phyloP scores from a whole-genome alignment of 495 filamentous ascomycete species.

The Lentithecium fluviatile region DNA sequence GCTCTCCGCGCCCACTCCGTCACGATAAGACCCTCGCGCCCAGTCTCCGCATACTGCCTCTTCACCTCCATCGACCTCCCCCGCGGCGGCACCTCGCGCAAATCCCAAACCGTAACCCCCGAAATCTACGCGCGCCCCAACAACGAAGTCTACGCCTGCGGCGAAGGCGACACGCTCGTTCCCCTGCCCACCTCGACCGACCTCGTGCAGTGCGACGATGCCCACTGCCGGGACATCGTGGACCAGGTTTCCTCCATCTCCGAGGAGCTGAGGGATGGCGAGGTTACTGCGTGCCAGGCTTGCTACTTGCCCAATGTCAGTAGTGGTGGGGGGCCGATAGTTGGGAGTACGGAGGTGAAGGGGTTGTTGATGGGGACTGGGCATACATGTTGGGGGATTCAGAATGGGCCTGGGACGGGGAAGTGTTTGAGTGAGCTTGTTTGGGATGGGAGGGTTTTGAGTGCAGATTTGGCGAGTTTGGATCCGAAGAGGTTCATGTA shows the following conservation, averaged over 20 bases:
- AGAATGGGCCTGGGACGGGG: slow-evolving; percentile 90
- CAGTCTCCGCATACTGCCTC: slow-evolving; percentile 81
- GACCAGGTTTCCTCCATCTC: slow-evolving; percentile 77
- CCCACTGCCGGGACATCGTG: slow-evolving; percentile 82
- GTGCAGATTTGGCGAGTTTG: slow-evolving; percentile 40
- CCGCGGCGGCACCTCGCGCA: slow-evolving; percentile 43
- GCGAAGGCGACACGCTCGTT: slow-evolving; percentile 75
- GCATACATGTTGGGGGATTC: slow-evolving; percentile 97
- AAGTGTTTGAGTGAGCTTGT: slow-evolving; percentile 69
- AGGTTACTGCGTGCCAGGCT: slow-evolving; percentile 79
- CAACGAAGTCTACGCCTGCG: slow-evolving; percentile 89
- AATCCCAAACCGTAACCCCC: slow-evolving; percentile 63
- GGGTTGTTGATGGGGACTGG: slow-evolving; percentile 84
- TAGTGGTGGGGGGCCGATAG: slow-evolving; percentile 66
- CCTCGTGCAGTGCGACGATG: slow-evolving; percentile 71
- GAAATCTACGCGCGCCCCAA: slow-evolving; percentile 93
- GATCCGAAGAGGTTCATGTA: slow-evolving; percentile 38
- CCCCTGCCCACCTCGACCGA: slow-evolving; percentile 76
- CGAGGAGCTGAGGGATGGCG: slow-evolving; percentile 70
- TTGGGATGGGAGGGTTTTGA: slow-evolving; percentile 44
- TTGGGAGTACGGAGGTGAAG: slow-evolving; percentile 69
- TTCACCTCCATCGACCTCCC: slow-evolving; percentile 86
- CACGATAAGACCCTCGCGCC: slow-evolving; percentile 68
- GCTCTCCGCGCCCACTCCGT: slow-evolving; percentile 87
- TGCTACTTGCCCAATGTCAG: slow-evolving; percentile 86